A percentile compares a stretch with the other conserved stretches of the same genome.
Evolutionary conservation across 2,329 filamentous ascomycete genomes (phyloP).

Genomic region (Diplodia mutila): DNA sequence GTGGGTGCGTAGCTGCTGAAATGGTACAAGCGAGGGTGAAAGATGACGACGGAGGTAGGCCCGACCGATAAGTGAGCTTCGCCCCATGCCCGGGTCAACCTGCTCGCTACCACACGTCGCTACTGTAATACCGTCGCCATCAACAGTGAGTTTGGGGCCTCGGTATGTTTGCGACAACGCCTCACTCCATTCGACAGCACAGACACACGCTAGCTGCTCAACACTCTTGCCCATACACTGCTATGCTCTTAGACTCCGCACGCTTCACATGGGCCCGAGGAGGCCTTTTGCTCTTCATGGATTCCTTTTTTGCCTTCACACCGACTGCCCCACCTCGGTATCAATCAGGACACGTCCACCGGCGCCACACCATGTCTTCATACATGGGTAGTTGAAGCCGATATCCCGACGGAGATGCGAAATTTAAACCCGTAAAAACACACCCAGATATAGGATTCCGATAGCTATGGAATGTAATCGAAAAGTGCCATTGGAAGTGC

Average conservation of each 20-base stretch:
- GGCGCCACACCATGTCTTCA: no score
- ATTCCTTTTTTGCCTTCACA: no score
- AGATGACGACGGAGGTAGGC: neutral
- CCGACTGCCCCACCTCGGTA: no score
- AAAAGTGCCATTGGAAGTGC: no score
- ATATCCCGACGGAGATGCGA: no score
- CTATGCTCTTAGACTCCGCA: conserved; percentile 1
- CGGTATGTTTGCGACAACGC: neutral
- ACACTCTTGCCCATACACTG: neutral
- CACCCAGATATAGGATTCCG: no score
- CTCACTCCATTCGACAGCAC: neutral
- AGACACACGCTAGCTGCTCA: neutral
- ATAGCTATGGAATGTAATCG: no score
- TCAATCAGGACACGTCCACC: no score
- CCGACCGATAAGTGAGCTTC: no score
- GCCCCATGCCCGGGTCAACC: neutral
- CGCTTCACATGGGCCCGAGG: conserved; percentile 5
- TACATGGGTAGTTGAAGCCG: no score
- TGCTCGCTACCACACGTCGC: no score
- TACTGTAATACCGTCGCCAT: neutral
- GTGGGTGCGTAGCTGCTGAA: neutral
- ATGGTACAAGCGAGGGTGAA: neutral
- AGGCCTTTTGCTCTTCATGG: neutral
- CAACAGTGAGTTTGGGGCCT: neutral
- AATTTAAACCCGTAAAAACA: no score